Conservation (phyloP, 345 rosid genomes). For the Barbarea vulgaris region DNA sequence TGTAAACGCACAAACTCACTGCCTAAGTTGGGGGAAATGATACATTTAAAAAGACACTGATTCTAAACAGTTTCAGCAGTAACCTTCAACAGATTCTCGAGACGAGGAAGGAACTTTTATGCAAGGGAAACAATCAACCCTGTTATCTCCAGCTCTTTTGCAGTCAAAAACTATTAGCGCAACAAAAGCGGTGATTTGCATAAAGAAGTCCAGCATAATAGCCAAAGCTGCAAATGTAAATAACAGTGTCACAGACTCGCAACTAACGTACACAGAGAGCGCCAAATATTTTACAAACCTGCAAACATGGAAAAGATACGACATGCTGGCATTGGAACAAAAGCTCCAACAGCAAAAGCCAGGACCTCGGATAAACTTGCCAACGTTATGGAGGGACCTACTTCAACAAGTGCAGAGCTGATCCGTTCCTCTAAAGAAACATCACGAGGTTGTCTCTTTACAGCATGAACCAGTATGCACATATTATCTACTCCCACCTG, state of each 20-base stretch:
- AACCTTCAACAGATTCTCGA: constrained; percentile 79
- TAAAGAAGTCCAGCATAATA: constrained; percentile 86
- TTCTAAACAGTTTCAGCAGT: not conserved
- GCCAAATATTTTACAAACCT: constrained; percentile 49
- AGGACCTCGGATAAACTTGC: constrained; percentile 95
- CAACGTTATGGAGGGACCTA: constrained; percentile 94
- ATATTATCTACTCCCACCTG: constrained; percentile 99
- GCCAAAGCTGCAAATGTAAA: constrained; percentile 73
- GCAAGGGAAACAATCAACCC: constrained; percentile 96
- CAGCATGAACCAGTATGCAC: constrained; percentile 98
- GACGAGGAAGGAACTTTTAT: constrained; percentile 56
- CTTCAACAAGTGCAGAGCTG: constrained; percentile 95
- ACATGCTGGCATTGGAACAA: constrained; percentile 96
- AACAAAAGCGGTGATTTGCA: constrained; percentile 97
- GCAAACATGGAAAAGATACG: constrained; percentile 98
- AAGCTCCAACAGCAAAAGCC: constrained; percentile 97
- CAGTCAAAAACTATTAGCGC: constrained; percentile 89
- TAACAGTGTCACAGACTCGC: constrained; percentile 30
- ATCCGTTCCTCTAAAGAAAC: constrained; percentile 75
- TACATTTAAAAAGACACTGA: not conserved
- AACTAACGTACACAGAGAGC: constrained; percentile 13
- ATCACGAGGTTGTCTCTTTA: constrained; percentile 77
- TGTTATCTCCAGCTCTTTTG: constrained; percentile 73
- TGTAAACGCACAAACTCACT: constrained; percentile 47
- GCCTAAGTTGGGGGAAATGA: constrained; percentile 18